These are phyloP conservation scores for Termitomyces sp. DNA, from an alignment of 768 basidiomycete genomes.

Conservation along the genomic window DNA sequence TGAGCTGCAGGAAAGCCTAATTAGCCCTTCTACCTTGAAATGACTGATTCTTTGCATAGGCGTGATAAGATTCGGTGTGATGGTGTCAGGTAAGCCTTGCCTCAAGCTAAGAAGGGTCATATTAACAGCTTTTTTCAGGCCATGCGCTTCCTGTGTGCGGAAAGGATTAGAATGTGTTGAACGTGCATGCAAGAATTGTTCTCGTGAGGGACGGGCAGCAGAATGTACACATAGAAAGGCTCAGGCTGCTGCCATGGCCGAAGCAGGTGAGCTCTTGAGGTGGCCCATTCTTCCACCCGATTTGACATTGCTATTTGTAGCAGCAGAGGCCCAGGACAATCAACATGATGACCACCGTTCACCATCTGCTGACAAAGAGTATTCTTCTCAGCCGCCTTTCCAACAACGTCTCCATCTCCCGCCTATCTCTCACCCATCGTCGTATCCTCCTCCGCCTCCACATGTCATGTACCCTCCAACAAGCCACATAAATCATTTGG, in stretches of 20 bases:
- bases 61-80: slow-evolving; percentile 63
- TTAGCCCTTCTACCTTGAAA: neutral
- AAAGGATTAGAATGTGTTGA: slow-evolving; percentile 53
- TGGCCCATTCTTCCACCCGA: neutral
- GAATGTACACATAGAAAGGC: slow-evolving; percentile 43
- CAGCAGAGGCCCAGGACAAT: slow-evolving; percentile 1
- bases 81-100: slow-evolving; percentile 42
- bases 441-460: slow-evolving; percentile 15
- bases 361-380: slow-evolving; percentile 7
- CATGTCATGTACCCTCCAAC: slow-evolving; percentile 12
- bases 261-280: slow-evolving; percentile 16
- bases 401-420: slow-evolving; percentile 22
- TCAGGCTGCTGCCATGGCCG: slow-evolving; percentile 18
- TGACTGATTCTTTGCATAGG: slow-evolving; percentile 26
- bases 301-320: neutral
- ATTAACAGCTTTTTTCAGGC: slow-evolving; percentile 27
- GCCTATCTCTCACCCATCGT: slow-evolving; percentile 19
- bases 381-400: slow-evolving; percentile 14
- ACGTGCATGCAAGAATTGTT: slow-evolving; percentile 42
- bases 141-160: slow-evolving; percentile 46
- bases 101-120: neutral
- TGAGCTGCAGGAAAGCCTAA: slow-evolving; percentile 49
- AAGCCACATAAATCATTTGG: slow-evolving; percentile 12
- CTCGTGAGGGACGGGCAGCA: slow-evolving; percentile 37
- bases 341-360: slow-evolving; percentile 3